Conservation (phyloP, 345 rosid species). For the Lepidium didymum region DNA sequence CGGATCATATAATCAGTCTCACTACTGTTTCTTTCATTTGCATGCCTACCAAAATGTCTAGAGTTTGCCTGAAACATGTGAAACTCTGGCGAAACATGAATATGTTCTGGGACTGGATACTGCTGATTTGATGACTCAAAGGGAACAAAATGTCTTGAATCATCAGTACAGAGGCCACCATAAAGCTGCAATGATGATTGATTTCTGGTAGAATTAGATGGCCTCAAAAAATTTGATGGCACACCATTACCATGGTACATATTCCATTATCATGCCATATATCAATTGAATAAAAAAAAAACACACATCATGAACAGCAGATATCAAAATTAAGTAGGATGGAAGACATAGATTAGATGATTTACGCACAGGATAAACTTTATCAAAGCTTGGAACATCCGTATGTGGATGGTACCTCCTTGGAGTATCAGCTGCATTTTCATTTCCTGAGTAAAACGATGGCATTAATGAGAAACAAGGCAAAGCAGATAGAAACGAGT, state of each 20-base stretch:
- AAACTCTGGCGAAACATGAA: slow-evolving; percentile 22
- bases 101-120: slow-evolving; percentile 27
- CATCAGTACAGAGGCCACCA: slow-evolving; percentile 31
- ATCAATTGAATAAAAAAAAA: slow-evolving; percentile 1
- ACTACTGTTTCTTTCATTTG: slow-evolving; percentile 25
- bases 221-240: slow-evolving; percentile 25
- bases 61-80: slow-evolving; percentile 32
- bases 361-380: slow-evolving; percentile 38
- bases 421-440: slow-evolving; percentile 35
- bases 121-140: slow-evolving; percentile 29
- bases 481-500: neutral
- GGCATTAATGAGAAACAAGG: slow-evolving; percentile 2
- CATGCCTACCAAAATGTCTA: slow-evolving; percentile 27
- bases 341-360: slow-evolving; percentile 2
- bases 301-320: slow-evolving; percentile 2
- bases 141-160: slow-evolving; percentile 26
- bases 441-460: slow-evolving; percentile 31
- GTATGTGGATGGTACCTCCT: slow-evolving; percentile 25
- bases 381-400: slow-evolving; percentile 33
- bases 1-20: slow-evolving; percentile 24
- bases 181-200: slow-evolving; percentile 20
- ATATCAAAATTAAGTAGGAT: neutral
- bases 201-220: slow-evolving; percentile 22
- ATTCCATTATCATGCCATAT: slow-evolving; percentile 33
- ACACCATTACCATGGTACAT: slow-evolving; percentile 32